Base-by-base conservation (phyloP, 345 rosid species). In the Garcia nutans region DNA sequence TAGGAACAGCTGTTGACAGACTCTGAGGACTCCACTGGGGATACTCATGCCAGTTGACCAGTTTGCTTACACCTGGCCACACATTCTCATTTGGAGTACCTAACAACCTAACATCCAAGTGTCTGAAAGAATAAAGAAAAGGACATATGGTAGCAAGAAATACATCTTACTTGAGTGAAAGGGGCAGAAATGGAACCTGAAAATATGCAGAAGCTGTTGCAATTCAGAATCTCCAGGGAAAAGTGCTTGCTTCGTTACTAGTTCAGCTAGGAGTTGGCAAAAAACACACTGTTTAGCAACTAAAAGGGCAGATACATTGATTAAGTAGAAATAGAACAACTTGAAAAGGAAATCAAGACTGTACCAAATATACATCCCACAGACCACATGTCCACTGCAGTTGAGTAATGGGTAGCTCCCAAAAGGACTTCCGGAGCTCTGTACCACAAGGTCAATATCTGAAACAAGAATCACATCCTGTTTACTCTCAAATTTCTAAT, bases 21-120 rank as follows among this genome's bases (percentile, higher is more conserved):
- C 75, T 83, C 68, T 89, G 89, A 17, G 95, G 88, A 54, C 80
- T 93, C 99, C 99, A 96, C 52, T 92, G 94, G 3, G 99, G 98
- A 81, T 96, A 96, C 82, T 90, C 99, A 42, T 96, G 99, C 99
- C 99, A 96, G 88, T 96, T 92, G 86, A 88, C 77, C 76, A 96
- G 86, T 52, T 80, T 80, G 84, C 94, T 88, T 22, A 96, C 97
- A 69, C 97, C 99, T 2, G 99, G 98, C 99, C 99, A 96, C 77
- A 92, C 73, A 72, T 84, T 41, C 76, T 96, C 98, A 82, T 93
- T 89, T 23, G 99, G 99, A 66, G 99, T 93, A 47, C 99, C 98
- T 17, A 96, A 74, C 78, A 93, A 81, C 92, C 98, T 92, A 87
- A 87, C 72, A 79, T 55, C 26, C 31, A 1, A 52, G 74, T 12